Base-by-base conservation (phyloP, 176 grass and related monocot species). In the Thinopyrum elongatum region DNA sequence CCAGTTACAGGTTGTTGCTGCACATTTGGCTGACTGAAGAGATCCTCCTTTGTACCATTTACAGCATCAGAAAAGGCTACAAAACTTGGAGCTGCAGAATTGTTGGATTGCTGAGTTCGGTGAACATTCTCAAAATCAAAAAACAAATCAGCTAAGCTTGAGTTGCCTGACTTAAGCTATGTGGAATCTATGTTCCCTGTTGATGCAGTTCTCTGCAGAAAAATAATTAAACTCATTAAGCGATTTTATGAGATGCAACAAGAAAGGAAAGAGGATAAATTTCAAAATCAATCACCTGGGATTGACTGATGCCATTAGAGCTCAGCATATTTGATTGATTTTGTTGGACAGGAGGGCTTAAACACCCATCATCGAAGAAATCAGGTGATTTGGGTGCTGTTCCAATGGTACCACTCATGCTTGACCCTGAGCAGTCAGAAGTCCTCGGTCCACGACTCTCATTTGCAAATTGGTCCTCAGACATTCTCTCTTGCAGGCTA, bases 391-490 rank as follows among this genome's bases (percentile, higher is more conserved):
- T 79, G 30, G 81, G 74, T 22, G 36, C 68, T 49, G 75, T 65
- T 87, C 38, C 86, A 82, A 84, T 67, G 46, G 80, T 71, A 65
- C 90, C 89, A 83, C 85, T 59, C 26, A 39, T 61, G 61, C 51
- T 98, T 81, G 93, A 86, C 8, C 81, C 89, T 62, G 91, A 95
- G 77, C 74, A 95, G 83, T 92, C 88, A 67, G 93, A 90, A 83
- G 67, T 79, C 33, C 77, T 91, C 2, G 85, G 86, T 73, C 46
- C 88, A 84, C 15, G 86, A 86, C 70, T 88, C 38, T 93, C 81
- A 86, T 90, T 89, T 36, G 59, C 86, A 89, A 94, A 86, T 87
- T 27, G 83, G 29, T 89, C 95, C 81, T 88, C 85, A 22, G 78
- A 86, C 77, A 82, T 88, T 74, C 87, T 89, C 60, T 94, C 88